Percentiles rank a stretch among this genome's conserved stretches.
Conservation (phyloP, 805 yeast species). For the Ogataea kodamae region DNA sequence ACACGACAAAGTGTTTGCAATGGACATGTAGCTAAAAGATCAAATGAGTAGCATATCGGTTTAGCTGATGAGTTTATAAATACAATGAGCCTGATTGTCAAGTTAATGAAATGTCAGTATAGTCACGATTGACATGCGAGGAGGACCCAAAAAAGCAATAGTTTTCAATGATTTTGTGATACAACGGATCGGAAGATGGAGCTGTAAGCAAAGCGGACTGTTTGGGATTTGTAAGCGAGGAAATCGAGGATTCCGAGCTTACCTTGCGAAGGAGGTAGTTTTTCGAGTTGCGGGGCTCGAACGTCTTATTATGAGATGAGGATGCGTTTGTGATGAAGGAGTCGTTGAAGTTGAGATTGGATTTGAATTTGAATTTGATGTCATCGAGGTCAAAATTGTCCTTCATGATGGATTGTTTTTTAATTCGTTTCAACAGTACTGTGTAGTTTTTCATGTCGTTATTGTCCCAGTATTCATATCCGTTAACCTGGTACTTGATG, state of each 20-base stretch:
- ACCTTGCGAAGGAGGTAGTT: constrained; percentile 28
- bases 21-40: no score
- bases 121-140: constrained; percentile 9
- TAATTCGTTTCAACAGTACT: constrained; percentile 32
- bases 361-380: constrained; percentile 28
- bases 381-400: constrained; percentile 27
- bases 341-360: constrained; percentile 30
- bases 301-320: constrained; percentile 8
- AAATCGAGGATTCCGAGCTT: constrained; percentile 30
- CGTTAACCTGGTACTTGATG: constrained; percentile 36
- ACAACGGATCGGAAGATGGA: constrained; percentile 18
- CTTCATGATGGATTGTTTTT: constrained; percentile 9
- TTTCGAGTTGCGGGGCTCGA: constrained; percentile 26
- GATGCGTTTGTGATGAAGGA: constrained; percentile 18
- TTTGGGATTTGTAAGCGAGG: constrained; percentile 15
- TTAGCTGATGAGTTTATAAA: constrained; percentile 1
- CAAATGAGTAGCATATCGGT: constrained; percentile 1
- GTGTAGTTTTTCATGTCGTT: constrained; percentile 36
- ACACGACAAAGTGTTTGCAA: no score
- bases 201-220: constrained; percentile 12
- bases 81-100: constrained; percentile 2
- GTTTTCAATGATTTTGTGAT: constrained; percentile 26
- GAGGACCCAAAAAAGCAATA: constrained; percentile 31
- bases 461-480: constrained; percentile 39
- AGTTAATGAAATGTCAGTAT: constrained; percentile 7